Evolutionary conservation across 2,329 filamentous ascomycete genomes (phyloP), one percentile per base, ranked within the genome.

Genomic region (Cladosporium sp.): DNA sequence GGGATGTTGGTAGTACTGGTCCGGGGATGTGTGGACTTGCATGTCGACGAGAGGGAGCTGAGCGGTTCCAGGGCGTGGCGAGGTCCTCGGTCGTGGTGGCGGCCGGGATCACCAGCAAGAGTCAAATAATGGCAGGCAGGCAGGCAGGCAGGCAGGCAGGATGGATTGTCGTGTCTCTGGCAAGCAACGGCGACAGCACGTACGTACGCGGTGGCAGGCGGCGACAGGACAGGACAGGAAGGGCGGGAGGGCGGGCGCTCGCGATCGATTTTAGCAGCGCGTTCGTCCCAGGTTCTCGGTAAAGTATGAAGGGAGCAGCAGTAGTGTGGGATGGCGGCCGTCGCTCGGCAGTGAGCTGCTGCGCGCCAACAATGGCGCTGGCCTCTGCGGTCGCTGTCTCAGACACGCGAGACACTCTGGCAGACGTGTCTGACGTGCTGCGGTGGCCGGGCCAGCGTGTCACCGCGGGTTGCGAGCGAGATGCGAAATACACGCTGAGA

Each of bases 261-360:
- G 45, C 45, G 28, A 48, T 48, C 28, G 37, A 53, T 39, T 40
- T 34, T 44, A 42, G 37, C 50, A 55, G 28, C 36, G 52, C 52
- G 24, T 42, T 42, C 13, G 52, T 55, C 52, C 52, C 52, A 55
- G 52, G 52, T 55, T 55, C 39, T 55, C 52, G 52, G 52, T 55
- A 55, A 55, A 55, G 52, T 55, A 55, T 47, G 19, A 37, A 13
- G 12, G 15, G 4, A 44, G 42, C 24, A 48, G 45, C 32, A 36
- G 28, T 36, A 36, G 32, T 36, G 47, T 37, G 47, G 32, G 47
- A 37, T 50, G 28, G 24, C 19, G n/a, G 39, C 51, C 51, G 51
- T 54, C 37, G 34, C 37, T 54, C 51, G 51, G 51, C 51, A 54
- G 39, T 44, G 37, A 37, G 9, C 8, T 7, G 39, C 45, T 34